A percentile compares a stretch with the other conserved stretches of the same genome.
These are phyloP conservation scores for Sclerotinia trifoliorum DNA, from an alignment of 2,329 filamentous ascomycete species.

Conservation along the genomic window DNA sequence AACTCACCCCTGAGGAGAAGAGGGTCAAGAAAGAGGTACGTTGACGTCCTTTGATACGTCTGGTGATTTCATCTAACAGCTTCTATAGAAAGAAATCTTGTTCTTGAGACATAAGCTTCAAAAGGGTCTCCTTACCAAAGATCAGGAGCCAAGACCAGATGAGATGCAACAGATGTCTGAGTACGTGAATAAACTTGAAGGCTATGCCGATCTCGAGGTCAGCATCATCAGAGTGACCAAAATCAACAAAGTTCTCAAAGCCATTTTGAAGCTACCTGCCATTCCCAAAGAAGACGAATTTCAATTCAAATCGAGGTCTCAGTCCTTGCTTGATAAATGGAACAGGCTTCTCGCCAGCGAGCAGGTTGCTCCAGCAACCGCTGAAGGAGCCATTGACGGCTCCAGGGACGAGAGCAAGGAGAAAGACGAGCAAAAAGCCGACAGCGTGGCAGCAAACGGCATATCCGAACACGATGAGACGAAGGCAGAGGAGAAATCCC, in stretches of 20 bases:
- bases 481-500: slow-evolving; percentile 44
- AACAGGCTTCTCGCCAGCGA: slow-evolving; percentile 74
- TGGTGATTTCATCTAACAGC: slow-evolving; percentile 39
- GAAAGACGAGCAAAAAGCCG: slow-evolving; percentile 33
- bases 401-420: slow-evolving; percentile 45
- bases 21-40: slow-evolving; percentile 58
- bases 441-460: slow-evolving; percentile 38
- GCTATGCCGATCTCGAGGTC: slow-evolving; percentile 76
- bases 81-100: slow-evolving; percentile 68
- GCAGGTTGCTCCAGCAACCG: slow-evolving; percentile 43
- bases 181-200: slow-evolving; percentile 78
- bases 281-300: slow-evolving; percentile 90
- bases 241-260: slow-evolving; percentile 98
- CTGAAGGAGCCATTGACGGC: slow-evolving; percentile 37
- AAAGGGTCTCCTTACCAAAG: slow-evolving; percentile 84
- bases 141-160: slow-evolving; percentile 80
- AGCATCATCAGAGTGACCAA: slow-evolving; percentile 88
- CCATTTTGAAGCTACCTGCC: slow-evolving; percentile 75
- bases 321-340: slow-evolving; percentile 82
- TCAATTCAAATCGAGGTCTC: slow-evolving; percentile 81
- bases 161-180: slow-evolving; percentile 79
- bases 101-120: slow-evolving; percentile 94
- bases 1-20: slow-evolving; percentile 58
- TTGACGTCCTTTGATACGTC: slow-evolving; percentile 20
- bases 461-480: slow-evolving; percentile 38